Evolutionary conservation across 148 eudicot species (phyloP), one percentile per base, ranked within the genome.

Genomic region (Bassia scoparia): DNA sequence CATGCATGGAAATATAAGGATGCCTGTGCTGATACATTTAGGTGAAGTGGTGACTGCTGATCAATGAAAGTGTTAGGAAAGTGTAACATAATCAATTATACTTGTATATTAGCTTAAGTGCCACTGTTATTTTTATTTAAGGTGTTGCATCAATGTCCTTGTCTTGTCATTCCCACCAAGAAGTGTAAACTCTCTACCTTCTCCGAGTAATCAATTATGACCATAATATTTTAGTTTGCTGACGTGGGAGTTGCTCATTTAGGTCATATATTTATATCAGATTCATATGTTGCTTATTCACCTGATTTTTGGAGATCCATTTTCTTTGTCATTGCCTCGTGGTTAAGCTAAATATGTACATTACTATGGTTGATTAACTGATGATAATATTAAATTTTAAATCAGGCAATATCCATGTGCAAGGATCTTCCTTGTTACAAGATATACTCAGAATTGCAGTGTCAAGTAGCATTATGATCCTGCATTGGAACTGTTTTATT

Each of bases 401-500:
- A 6, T 27, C 5, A 43, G 61, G 30, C 20, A 6, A 16, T 15
- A 5, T 41, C 52, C 54, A 24, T 23, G 30, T 18, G 46, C 18
- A 20, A 34, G 72, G 41, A 72, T 61, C 29, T 63, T 49, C 20
- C 69, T 15, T 50, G 50, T 23, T 11, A 63, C 38, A 26, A 71
- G 52, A 61, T 23, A 4, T 48, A 49, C 4, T 67, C 71, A 50
- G 37, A 69, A 52, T 69, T 53, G 29, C 27, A 53, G 26, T 53
- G 26, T 38, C n/a, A 30, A 18, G 7, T 48, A 48, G 29, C 27
- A 43, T 13, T 30, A 17, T 2, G 29, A 16, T 24, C 52, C 59
- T 73, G n/a, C 61, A 7, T 70, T 56, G 63, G 75, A 46, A 44
- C 61, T 60, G 7, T 52, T 37, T 7, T 41, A 27, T 61, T 72